Evolutionary conservation across 768 basidiomycete species (phyloP).

Genomic region (Hypholoma fasciculare): DNA sequence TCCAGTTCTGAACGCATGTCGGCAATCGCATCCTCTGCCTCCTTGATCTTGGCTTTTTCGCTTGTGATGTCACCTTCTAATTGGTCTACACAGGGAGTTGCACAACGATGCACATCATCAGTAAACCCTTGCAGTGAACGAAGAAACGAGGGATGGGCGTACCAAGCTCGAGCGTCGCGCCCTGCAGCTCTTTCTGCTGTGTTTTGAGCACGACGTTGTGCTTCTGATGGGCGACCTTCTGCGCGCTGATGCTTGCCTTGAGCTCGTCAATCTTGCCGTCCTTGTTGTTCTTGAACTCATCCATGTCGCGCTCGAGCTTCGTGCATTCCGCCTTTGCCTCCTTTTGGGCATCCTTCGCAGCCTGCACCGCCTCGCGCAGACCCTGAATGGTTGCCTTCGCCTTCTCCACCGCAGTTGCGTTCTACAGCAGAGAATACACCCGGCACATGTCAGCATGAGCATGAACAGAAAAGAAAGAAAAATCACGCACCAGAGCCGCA

Average conservation of each 20-base stretch:
- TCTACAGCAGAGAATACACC: conserved; percentile 43
- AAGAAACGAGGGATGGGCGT: conserved; percentile 19
- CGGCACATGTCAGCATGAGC: background rate
- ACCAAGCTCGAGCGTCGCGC: conserved; percentile 88
- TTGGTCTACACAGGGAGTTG: conserved; percentile 56
- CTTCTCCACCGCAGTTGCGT: conserved; percentile 76
- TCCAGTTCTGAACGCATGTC: conserved; percentile 63
- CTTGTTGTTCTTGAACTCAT: conserved; percentile 98
- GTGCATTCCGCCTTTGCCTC: conserved; percentile 74
- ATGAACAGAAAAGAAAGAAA: background rate
- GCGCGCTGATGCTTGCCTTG: conserved; percentile 83
- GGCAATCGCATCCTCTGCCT: conserved; percentile 44
- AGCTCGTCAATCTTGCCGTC: conserved; percentile 95
- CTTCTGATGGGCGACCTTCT: conserved; percentile 81
- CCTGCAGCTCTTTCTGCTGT: conserved; percentile 88
- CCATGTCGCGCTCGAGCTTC: conserved; percentile 95
- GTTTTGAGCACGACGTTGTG: conserved; percentile 81
- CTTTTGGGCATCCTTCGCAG: conserved; percentile 75
- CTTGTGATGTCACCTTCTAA: conserved; percentile 69
- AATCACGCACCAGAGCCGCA: conserved; percentile 73
- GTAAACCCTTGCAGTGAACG: too few relatives aligned
- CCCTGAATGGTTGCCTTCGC: conserved; percentile 63
- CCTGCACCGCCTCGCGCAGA: conserved; percentile 56
- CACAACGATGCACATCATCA: background rate
- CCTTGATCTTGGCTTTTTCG: conserved; percentile 43